phyloP scores from a whole-genome alignment of 345 rosid species.

The Toxicodendron radicans region DNA sequence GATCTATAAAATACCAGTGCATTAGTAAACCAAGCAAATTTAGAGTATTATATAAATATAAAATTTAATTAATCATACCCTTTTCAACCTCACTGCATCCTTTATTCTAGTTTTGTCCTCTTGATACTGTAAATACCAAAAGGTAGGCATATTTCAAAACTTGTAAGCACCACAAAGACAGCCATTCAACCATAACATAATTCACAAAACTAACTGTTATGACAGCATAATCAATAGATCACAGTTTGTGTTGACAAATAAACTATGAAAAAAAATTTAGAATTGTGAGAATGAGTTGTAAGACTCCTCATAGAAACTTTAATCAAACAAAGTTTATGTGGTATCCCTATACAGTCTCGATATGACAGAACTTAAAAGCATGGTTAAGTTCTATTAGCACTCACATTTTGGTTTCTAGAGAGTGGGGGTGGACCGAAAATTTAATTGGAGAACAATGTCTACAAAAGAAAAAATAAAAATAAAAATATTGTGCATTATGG shows the following conservation, averaged over 20 bases:
- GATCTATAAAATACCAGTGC: conserved; percentile 47
- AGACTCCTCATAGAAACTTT: not conserved
- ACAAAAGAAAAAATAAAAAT: not conserved
- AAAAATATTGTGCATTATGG: not conserved
- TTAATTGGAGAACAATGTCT: not conserved
- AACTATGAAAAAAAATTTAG: too few species aligned
- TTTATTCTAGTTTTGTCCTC: conserved; percentile 76
- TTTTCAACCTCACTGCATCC: conserved; percentile 68
- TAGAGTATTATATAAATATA: conserved; percentile 3
- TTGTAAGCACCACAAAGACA: not conserved
- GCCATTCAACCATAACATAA: conserved; percentile 1
- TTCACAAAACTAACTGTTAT: not conserved
- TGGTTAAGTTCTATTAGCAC: not conserved
- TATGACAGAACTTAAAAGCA: not conserved
- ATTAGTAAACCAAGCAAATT: conserved; percentile 27
- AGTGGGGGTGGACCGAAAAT: not conserved
- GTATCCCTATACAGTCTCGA: not conserved
- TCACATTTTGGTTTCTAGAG: not conserved
- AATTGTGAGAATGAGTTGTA: not conserved
- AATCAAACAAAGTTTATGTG: not conserved
- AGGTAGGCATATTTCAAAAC: conserved; percentile 8
- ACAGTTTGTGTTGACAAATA: not conserved
- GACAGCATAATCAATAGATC: conserved; percentile 10
- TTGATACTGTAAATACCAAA: conserved; percentile 59
- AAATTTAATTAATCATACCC: conserved; percentile 42